A percentile compares a stretch with the other conserved stretches of the same genome.
phyloP scores from a whole-genome alignment of 768 basidiomycete species.

The Boletus edulis region DNA sequence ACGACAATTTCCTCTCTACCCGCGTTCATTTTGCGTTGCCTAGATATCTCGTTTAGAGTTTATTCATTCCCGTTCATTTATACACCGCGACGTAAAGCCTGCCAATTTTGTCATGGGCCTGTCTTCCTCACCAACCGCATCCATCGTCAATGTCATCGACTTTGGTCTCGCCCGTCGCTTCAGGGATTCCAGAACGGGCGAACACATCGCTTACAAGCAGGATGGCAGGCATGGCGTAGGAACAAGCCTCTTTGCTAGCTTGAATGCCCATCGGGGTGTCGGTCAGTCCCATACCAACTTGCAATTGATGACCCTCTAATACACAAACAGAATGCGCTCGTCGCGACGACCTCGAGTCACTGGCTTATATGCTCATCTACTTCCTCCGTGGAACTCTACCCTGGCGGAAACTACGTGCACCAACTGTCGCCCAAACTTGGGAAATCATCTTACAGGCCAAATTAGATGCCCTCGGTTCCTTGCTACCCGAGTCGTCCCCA shows the following conservation, averaged over 20 bases:
- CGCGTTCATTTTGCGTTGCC: constrained; percentile 19
- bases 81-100: constrained; percentile 97
- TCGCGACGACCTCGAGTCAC: constrained; percentile 75
- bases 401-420: constrained; percentile 71
- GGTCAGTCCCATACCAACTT: constrained; percentile 41
- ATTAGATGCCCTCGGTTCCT: constrained; percentile 47
- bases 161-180: constrained; percentile 83
- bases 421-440: constrained; percentile 69
- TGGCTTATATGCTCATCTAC: constrained; percentile 83
- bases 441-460: constrained; percentile 75
- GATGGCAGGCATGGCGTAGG: constrained; percentile 77
- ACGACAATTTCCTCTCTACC: constrained; percentile 13
- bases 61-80: constrained; percentile 91
- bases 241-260: constrained; percentile 70
- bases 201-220: constrained; percentile 71
- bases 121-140: constrained; percentile 54
- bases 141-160: constrained; percentile 89
- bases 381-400: constrained; percentile 76
- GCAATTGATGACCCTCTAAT: background rate
- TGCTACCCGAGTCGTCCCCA: constrained; percentile 16
- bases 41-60: constrained; percentile 96
- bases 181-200: constrained; percentile 60
- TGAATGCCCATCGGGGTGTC: constrained; percentile 73
- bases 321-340: constrained; percentile 59
- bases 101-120: constrained; percentile 97